Evolutionary conservation across 2,329 filamentous ascomycete species (phyloP), one percentile per base, ranked within the genome.

Genomic region (Orbilia ellipsospora): DNA sequence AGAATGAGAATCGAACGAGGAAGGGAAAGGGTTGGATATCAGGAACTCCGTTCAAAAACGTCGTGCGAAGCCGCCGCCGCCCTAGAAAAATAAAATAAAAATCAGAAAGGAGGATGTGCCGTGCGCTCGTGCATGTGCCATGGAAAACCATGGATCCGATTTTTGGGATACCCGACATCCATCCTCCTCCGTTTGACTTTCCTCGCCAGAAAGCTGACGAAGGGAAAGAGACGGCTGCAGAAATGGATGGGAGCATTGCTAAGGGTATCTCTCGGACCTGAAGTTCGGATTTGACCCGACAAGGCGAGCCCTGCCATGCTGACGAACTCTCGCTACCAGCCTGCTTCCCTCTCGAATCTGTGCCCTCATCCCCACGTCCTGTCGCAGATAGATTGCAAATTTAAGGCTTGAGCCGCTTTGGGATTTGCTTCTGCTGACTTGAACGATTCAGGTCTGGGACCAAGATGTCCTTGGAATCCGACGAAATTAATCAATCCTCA

Each of bases 391-490:
- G 57, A 70, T 70, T 70, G 66, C 57, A 59, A 55, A 51, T 40
- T 60, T 55, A 55, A 56, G 66, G 66, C 66, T 70, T 57, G 66
- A 70, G 57, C 66, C 66, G 66, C 66, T 57, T 70, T 57, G 66
- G 57, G 57, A 70, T 63, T 62, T 70, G 66, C 59, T 70, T 70
- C 66, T 70, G 66, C 59, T 40, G 48, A 63, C 48, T 20, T 26
- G 60, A 36, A 36, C 60, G 60, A 62, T 62, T 62, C 26, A 18
- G 57, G 51, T 70, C 66, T 70, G 66, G 66, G 57, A 63, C 66
- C 31, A 15, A 31, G 15, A 28, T 40, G 16, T 7, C 31, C 31
- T 36, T 36, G 31, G 31, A 10, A 36, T 10, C 31, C 10, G 31
- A 36, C 31, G 31, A 36, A 36, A 36, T 36, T 36, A 36, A 36